These are phyloP conservation scores for Piloderma croceum DNA, from an alignment of 768 basidiomycete species.

Conservation along the genomic window DNA sequence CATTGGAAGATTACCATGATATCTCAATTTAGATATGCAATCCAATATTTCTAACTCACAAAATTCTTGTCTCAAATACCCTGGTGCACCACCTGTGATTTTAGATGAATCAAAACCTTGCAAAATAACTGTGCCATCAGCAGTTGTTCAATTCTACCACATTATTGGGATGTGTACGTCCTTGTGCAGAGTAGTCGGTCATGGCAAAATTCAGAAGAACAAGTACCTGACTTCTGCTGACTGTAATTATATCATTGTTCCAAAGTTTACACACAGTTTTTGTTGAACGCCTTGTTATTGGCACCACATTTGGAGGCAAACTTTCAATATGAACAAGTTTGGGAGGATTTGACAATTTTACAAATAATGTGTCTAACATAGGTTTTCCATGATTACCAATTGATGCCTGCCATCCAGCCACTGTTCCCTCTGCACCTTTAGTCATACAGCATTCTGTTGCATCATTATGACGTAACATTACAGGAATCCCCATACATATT, in stretches of 20 bases:
- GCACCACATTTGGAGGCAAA: conserved; percentile 25
- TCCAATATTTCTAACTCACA: conserved; percentile 31
- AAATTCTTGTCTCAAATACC: too few species aligned
- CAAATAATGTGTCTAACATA: conserved; percentile 27
- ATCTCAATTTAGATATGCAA: conserved; percentile 25
- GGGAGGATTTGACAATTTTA: conserved; percentile 21
- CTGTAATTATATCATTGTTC: too few species aligned
- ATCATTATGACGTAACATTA: conserved; percentile 26
- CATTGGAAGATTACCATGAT: conserved; percentile 13
- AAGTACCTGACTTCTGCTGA: too few species aligned
- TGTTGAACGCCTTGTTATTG: conserved; percentile 7
- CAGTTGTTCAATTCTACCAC: conserved; percentile 23
- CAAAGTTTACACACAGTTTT: too few species aligned
- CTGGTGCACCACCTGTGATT: conserved; percentile 22
- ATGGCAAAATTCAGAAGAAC: too few species aligned
- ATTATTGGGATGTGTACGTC: conserved; percentile 25
- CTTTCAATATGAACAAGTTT: conserved; percentile 18
- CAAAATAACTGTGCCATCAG: conserved; percentile 24
- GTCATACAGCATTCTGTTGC: conserved; percentile 32
- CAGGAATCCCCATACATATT: conserved; percentile 27
- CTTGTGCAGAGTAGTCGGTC: too few species aligned
- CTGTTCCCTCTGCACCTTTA: conserved; percentile 29
- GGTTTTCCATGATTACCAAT: conserved; percentile 13
- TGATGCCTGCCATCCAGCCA: conserved; percentile 24
- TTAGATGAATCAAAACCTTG: conserved; percentile 19